These are phyloP conservation scores for Geotrichum klebahnii DNA, from an alignment of 1,139 yeast genomes.

Conservation along the genomic window DNA sequence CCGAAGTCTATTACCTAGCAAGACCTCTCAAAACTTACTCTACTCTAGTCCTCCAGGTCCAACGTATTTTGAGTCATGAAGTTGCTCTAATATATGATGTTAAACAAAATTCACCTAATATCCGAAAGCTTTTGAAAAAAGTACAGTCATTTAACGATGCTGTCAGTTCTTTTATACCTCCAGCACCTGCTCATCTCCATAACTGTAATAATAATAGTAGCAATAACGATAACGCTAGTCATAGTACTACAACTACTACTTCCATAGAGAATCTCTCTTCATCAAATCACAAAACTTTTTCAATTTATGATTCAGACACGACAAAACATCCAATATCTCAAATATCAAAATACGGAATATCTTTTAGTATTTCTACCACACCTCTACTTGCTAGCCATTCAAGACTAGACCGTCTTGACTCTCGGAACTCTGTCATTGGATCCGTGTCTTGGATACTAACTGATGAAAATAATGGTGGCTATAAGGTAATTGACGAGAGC, in stretches of 20 bases:
- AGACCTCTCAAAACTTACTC: slow-evolving; percentile 2
- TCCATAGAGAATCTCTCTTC: background rate
- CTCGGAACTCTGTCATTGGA: background rate
- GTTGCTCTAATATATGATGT: background rate
- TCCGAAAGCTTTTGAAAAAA: background rate
- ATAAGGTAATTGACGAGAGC: slow-evolving; percentile 1
- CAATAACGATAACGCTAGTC: no score
- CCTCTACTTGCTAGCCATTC: background rate
- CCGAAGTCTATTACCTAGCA: background rate
- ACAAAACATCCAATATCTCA: background rate
- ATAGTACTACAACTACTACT: no score
- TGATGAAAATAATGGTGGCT: background rate
- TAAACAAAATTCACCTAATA: background rate
- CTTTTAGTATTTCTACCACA: background rate
- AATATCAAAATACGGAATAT: slow-evolving; percentile 1
- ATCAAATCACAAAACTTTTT: background rate
- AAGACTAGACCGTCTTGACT: background rate
- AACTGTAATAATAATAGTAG: no score
- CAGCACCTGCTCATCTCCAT: background rate
- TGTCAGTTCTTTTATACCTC: background rate
- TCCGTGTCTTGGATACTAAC: background rate
- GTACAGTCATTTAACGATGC: slow-evolving; percentile 1
- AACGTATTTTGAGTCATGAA: background rate
- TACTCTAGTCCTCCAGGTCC: slow-evolving; percentile 6
- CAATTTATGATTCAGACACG: slow-evolving; percentile 2